Conservation (phyloP, 345 rosid species). For the Lepidium aucheri region DNA sequence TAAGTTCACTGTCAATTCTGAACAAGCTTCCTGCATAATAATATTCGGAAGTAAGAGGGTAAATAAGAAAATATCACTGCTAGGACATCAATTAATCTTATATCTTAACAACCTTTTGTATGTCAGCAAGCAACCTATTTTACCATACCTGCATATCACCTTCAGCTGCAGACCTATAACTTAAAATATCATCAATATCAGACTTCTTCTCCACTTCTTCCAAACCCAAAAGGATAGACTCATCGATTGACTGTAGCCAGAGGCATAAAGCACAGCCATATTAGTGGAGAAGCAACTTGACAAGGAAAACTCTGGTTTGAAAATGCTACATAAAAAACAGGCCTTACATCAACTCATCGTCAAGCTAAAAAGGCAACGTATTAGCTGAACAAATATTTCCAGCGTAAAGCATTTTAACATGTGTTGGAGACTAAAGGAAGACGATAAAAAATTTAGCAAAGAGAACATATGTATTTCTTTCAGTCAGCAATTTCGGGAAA, state of each 20-base stretch:
- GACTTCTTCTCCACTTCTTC: slow-evolving; percentile 87
- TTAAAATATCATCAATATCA: slow-evolving; percentile 78
- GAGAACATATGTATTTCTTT: slow-evolving; percentile 2
- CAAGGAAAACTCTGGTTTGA: neutral
- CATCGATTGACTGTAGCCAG: slow-evolving; percentile 55
- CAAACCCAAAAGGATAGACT: slow-evolving; percentile 52
- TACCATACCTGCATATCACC: slow-evolving; percentile 68
- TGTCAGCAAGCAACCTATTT: slow-evolving; percentile 13
- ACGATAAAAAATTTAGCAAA: neutral
- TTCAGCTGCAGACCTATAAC: slow-evolving; percentile 81
- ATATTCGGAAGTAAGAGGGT: neutral
- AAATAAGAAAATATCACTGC: slow-evolving; percentile 1
- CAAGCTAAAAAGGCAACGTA: neutral
- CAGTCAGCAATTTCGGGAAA: neutral
- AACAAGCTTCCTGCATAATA: slow-evolving; percentile 46
- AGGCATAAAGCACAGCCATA: slow-evolving; percentile 21
- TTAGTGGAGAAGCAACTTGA: slow-evolving; percentile 6
- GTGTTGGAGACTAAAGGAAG: neutral
- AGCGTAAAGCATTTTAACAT: slow-evolving; percentile 4
- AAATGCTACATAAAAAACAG: neutral
- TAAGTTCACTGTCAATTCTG: slow-evolving; percentile 23
- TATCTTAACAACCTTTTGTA: slow-evolving; percentile 1
- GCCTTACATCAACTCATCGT: neutral
- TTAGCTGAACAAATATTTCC: neutral
- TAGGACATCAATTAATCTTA: neutral